Percentiles rank a stretch among this genome's conserved stretches.
phyloP scores from a whole-genome alignment of 2,329 filamentous ascomycete genomes.

The Trichoderma harzianum region DNA sequence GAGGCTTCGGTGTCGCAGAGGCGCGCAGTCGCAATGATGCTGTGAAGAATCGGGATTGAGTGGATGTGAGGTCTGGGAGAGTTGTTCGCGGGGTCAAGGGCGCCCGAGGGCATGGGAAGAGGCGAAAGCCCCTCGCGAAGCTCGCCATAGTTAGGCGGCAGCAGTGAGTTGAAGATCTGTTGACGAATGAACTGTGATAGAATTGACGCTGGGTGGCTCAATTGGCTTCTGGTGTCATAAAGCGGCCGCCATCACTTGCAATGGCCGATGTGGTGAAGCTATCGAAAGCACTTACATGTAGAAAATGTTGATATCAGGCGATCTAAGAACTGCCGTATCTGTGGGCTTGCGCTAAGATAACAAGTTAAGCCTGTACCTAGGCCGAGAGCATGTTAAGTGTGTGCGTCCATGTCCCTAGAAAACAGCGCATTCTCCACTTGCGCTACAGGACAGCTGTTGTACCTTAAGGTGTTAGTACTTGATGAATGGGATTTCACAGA shows the following conservation, averaged over 20 bases:
- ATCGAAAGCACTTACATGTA: not conserved
- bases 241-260: not conserved
- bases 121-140: conserved; percentile 31
- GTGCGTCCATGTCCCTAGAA: not conserved
- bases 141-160: conserved; percentile 29
- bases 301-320: conserved; percentile 5
- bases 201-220: not conserved
- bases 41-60: conserved; percentile 30
- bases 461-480: not conserved
- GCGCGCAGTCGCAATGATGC: conserved; percentile 27
- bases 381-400: not conserved
- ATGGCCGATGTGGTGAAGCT: not conserved
- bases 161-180: not conserved
- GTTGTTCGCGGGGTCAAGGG: conserved; percentile 22
- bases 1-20: conserved; percentile 22
- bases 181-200: too few relatives aligned
- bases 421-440: not conserved
- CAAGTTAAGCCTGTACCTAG: not conserved
- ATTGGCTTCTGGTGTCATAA: not conserved
- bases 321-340: conserved; percentile 3
- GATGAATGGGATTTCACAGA: not conserved
- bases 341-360: conserved; percentile 5
- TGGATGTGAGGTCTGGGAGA: conserved; percentile 24
- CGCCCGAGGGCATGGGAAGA: conserved; percentile 27
- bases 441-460: not conserved